phyloP scores from a whole-genome alignment of 345 rosid genomes.

The Passiflora organensis region DNA sequence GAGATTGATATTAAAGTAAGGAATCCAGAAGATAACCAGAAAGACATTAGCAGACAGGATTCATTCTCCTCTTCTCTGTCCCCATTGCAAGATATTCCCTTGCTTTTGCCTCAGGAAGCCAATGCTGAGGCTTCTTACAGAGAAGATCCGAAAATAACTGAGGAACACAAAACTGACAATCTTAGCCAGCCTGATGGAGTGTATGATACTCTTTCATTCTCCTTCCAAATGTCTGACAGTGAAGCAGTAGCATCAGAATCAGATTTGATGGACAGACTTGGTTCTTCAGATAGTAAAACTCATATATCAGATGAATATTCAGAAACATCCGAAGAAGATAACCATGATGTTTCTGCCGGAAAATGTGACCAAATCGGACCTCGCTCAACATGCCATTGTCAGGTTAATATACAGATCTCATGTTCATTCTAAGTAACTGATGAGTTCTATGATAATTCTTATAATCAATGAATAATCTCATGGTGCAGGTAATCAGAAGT shows the following conservation, averaged over 20 bases:
- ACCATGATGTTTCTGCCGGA: slow-evolving; percentile 19
- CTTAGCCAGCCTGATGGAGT: slow-evolving; percentile 10
- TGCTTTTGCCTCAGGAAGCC: slow-evolving; percentile 84
- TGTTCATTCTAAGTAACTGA: not conserved
- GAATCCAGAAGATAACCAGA: slow-evolving; percentile 32
- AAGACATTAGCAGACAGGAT: slow-evolving; percentile 33
- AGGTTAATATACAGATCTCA: slow-evolving; percentile 38
- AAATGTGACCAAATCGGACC: slow-evolving; percentile 50
- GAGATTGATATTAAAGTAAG: slow-evolving; percentile 46
- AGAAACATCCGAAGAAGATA: slow-evolving; percentile 31
- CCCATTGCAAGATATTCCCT: slow-evolving; percentile 63
- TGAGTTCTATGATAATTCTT: no score
- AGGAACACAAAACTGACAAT: slow-evolving; percentile 4
- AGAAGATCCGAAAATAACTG: slow-evolving; percentile 19
- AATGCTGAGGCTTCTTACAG: slow-evolving; percentile 21
- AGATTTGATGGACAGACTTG: slow-evolving; percentile 18
- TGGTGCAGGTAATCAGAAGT: slow-evolving; percentile 63
- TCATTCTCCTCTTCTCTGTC: slow-evolving; percentile 49
- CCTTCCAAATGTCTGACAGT: slow-evolving; percentile 21
- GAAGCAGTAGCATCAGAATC: slow-evolving; percentile 19
- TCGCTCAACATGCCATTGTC: slow-evolving; percentile 56
- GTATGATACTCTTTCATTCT: slow-evolving; percentile 9
- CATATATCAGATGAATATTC: slow-evolving; percentile 38
- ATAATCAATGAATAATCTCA: no score
- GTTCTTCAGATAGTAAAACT: slow-evolving; percentile 19